A percentile compares a stretch with the other conserved stretches of the same genome.
Evolutionary conservation across 75 land plant species (phyloP).

Genomic region (Larix kaempferi): DNA sequence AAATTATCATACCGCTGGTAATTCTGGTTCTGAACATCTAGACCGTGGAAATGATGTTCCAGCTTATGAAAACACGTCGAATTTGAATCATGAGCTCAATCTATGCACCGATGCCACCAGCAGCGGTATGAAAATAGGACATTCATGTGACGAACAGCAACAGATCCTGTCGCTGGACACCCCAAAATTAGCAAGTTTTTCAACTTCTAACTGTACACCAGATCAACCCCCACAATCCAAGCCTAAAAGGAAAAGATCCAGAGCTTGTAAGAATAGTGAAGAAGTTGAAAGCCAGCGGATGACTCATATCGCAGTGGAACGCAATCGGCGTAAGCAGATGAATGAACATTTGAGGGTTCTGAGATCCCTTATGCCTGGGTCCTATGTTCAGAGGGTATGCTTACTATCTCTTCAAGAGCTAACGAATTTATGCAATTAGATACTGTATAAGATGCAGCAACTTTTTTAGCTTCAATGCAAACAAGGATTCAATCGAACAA

Average conservation of each 20-base stretch:
- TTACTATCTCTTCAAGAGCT: background rate
- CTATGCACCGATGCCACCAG: slow-evolving; percentile 1
- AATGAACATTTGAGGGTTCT: slow-evolving; percentile 84
- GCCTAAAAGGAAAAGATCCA: slow-evolving; percentile 44
- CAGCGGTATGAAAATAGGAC: background rate
- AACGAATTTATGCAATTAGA: background rate
- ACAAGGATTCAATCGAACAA: background rate
- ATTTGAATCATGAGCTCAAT: slow-evolving; percentile 9
- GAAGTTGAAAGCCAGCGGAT: slow-evolving; percentile 75
- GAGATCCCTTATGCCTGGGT: slow-evolving; percentile 87
- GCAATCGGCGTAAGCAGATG: slow-evolving; percentile 90
- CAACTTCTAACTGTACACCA: background rate
- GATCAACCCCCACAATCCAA: background rate
- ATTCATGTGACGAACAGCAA: background rate
- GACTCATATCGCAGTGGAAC: slow-evolving; percentile 88
- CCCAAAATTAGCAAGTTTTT: background rate
- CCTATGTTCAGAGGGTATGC: slow-evolving; percentile 86
- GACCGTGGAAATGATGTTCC: background rate
- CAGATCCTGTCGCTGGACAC: background rate
- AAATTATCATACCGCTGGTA: background rate
- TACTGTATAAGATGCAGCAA: background rate
- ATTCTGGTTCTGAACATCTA: background rate
- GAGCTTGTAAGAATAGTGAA: slow-evolving; percentile 55
- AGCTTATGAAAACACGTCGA: slow-evolving; percentile 4
- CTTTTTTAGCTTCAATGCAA: background rate